Percentiles rank a stretch among this genome's conserved stretches.
These are phyloP conservation scores for Globisporangium cylindrosporum DNA, from an alignment of 352 stramenopile species.

Conservation along the genomic window DNA sequence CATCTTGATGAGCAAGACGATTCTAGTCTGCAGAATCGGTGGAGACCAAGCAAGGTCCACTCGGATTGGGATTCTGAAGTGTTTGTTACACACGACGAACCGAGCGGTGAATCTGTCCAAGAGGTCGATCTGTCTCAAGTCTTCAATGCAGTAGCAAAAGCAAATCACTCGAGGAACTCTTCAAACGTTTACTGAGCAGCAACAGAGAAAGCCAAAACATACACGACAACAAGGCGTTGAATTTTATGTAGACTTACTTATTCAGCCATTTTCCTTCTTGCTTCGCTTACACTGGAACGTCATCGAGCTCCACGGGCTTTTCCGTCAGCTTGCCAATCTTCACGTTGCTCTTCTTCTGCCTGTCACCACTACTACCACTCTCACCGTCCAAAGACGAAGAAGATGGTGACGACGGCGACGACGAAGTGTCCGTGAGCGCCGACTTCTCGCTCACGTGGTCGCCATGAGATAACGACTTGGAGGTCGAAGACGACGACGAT, in stretches of 20 bases:
- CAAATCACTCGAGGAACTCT: background rate
- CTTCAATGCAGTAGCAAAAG: background rate
- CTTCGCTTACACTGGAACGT: background rate
- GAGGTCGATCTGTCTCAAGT: too few species aligned
- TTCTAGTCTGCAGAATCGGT: too few species aligned
- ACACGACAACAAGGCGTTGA: background rate
- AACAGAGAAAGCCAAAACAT: background rate
- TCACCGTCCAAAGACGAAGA: background rate
- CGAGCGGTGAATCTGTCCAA: too few species aligned
- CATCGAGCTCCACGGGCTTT: conserved; percentile 3
- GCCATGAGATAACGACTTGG: conserved; percentile 20
- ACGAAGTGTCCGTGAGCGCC: conserved; percentile 16
- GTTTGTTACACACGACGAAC: too few species aligned
- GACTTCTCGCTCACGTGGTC: conserved; percentile 21
- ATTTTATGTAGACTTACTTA: conserved; percentile 4
- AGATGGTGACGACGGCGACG: conserved; percentile 4
- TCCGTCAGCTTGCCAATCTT: background rate
- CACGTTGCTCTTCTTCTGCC: background rate
- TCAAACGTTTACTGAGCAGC: background rate
- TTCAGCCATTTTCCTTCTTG: background rate
- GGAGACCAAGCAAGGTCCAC: too few species aligned
- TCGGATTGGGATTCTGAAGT: too few species aligned
- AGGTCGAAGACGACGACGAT: conserved; percentile 18
- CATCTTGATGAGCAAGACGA: too few species aligned
- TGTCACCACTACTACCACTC: background rate